Base-by-base conservation (phyloP, 345 rosid genomes). In the Carallia pectinifolia region DNA sequence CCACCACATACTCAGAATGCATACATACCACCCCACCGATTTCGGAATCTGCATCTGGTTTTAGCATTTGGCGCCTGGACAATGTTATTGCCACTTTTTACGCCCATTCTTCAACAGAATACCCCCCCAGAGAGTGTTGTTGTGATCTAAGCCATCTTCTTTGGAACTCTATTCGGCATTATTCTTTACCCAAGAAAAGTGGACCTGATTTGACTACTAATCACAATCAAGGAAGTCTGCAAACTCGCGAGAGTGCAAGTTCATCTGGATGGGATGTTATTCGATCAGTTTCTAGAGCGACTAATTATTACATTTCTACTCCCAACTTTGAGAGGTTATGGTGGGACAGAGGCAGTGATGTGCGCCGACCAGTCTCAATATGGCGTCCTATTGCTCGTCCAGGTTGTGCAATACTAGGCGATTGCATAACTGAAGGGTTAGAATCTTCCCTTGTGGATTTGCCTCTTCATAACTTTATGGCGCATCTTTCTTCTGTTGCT, bases 331-430 rank as follows among this genome's bases (percentile, higher is more conserved):
- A 95, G 86, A 92, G 98, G 83, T 85, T 95, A 61, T 95, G 99
- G 99, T 92, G 92, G 96, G 97, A 92, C 85, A 92, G 86, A 75
- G 99, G 99, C 63, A 82, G 92, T 79, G 99, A 95, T 66, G 82
- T 86, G 52, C 89, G 97, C 62, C 77, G 93, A 70, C 91, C 99
- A 10, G 85, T 90, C 68, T 95, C 99, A 67, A 82, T 95, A 82
- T 95, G 99, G 99, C 81, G 99, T 77, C 99, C 99, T 69, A 59
- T 89, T 58, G 80, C 87, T 44, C 90, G 85, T 74, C 74, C 87
- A 65, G 96, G 97, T 80, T 90, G 76, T 80, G 90, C 92, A 58
- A 80, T 83, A 30, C 73, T 95, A 74, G 98, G 99, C 69, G 99
- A 95, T 82, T 92, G 96, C 90, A 85, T 90, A 75, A 85, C 84